phyloP scores from a whole-genome alignment of 768 basidiomycete genomes.

The Russula lepida region DNA sequence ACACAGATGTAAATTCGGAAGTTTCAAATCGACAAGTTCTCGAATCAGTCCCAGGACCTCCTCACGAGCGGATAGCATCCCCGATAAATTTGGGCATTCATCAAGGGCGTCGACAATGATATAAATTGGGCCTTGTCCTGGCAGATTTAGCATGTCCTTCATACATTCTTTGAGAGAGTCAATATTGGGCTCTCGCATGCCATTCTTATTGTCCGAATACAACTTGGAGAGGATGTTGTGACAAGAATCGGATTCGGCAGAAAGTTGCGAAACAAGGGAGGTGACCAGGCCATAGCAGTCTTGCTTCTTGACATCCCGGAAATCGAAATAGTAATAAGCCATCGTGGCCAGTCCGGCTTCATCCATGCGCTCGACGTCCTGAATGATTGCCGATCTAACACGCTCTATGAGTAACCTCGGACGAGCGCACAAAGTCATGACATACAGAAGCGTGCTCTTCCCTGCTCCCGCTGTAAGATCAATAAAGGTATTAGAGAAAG shows the following conservation, averaged over 20 bases:
- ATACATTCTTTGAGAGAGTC: not conserved
- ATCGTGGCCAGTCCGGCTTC: not conserved
- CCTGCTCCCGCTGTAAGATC: not conserved
- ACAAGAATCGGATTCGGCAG: not conserved
- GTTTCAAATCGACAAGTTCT: not conserved
- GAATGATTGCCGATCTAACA: not conserved
- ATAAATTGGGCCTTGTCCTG: not conserved
- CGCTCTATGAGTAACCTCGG: not conserved
- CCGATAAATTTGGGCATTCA: not conserved
- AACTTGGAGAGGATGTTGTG: not conserved
- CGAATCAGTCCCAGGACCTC: not conserved
- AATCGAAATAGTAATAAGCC: conserved; percentile 1
- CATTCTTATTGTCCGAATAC: not conserved
- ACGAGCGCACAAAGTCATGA: not conserved
- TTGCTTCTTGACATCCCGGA: not conserved
- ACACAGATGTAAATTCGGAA: not conserved
- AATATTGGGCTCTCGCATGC: not conserved
- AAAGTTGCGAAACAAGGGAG: not conserved
- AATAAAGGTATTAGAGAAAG: no score
- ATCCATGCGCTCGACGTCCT: not conserved
- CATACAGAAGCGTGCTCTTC: not conserved
- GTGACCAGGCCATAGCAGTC: not conserved
- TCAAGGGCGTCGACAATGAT: conserved; percentile 4
- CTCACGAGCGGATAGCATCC: not conserved
- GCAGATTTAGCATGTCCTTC: not conserved